Percentiles rank a stretch among this genome's conserved stretches.
phyloP scores from a whole-genome alignment of 768 basidiomycete genomes.

The Mycena crocata region DNA sequence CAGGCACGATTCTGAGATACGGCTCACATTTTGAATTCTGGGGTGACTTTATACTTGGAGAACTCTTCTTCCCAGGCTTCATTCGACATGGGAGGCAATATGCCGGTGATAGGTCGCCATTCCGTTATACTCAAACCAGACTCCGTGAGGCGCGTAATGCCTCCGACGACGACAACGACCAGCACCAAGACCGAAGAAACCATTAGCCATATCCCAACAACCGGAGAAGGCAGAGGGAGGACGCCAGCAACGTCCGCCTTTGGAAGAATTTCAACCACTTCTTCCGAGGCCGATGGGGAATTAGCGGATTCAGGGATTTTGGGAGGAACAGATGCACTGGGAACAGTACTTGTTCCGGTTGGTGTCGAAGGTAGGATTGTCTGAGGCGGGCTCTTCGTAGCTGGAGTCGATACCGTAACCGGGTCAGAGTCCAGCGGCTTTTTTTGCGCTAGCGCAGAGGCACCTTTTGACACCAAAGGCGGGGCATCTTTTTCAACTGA shows the following conservation, averaged over 20 bases:
- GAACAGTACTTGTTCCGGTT: background rate
- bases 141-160: constrained; percentile 96
- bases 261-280: constrained; percentile 6
- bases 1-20: constrained; percentile 29
- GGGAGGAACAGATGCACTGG: constrained; percentile 12
- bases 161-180: constrained; percentile 94
- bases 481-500: constrained; percentile 27
- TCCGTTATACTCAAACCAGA: constrained; percentile 98
- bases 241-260: constrained; percentile 17
- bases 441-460: constrained; percentile 26
- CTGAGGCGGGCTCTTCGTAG: constrained; percentile 27
- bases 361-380: background rate
- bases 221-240: constrained; percentile 72
- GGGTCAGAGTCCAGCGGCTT: background rate
- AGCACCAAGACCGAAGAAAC: constrained; percentile 88
- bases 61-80: constrained; percentile 91
- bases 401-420: constrained; percentile 6
- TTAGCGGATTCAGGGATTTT: constrained; percentile 1
- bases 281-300: constrained; percentile 25
- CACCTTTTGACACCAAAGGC: constrained; percentile 23
- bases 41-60: constrained; percentile 92
- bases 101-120: constrained; percentile 93
- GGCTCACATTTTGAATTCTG: constrained; percentile 91
- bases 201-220: constrained; percentile 88
- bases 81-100: constrained; percentile 82